Evolutionary conservation across 257 asterid species (phyloP).

Genomic region (Coffea canephora): DNA sequence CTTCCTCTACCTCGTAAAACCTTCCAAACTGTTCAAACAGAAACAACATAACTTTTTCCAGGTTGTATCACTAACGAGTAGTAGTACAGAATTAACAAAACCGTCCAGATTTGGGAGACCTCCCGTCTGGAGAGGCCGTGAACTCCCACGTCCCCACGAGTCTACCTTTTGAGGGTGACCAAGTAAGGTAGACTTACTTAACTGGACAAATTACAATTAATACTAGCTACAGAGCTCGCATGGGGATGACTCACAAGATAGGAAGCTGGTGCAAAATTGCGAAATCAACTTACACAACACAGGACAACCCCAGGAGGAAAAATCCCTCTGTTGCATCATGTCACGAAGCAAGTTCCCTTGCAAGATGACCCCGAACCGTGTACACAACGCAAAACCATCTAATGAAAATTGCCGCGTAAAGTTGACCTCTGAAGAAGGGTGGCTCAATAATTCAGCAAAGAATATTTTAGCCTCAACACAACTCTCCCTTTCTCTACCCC

Average conservation of each 20-base stretch:
- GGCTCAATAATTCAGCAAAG: conserved; percentile 66
- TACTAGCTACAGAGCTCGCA: background rate
- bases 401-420: background rate
- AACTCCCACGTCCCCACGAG: background rate
- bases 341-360: background rate
- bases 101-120: background rate
- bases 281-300: background rate
- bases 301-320: background rate
- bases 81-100: no score
- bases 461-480: conserved; percentile 70
- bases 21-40: no score
- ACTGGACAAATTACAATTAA: background rate
- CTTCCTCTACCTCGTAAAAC: no score
- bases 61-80: background rate
- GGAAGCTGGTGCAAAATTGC: background rate
- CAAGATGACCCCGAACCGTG: background rate
- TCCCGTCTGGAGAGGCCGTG: background rate
- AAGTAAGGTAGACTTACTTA: background rate
- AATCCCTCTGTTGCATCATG: background rate
- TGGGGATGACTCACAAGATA: background rate
- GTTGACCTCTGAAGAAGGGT: background rate
- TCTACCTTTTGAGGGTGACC: background rate
- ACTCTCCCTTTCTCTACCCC: conserved; percentile 84
- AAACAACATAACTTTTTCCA: no score
- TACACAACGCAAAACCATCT: conserved; percentile 22